Base-by-base conservation (phyloP, 2,329 filamentous ascomycete species). In the Aureobasidium subglaciale region DNA sequence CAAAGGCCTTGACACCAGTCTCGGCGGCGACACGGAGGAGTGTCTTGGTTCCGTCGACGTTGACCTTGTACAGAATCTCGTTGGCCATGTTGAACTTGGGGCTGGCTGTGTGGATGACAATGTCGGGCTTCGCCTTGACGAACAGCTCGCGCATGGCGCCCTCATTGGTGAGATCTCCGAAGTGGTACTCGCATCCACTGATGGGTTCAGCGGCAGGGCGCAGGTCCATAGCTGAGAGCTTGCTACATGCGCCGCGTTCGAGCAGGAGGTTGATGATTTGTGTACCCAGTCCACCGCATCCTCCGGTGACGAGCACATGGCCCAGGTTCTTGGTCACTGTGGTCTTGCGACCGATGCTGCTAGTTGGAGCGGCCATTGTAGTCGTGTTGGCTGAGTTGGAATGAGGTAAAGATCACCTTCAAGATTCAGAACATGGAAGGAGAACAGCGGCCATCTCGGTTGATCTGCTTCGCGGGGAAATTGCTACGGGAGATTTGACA, bases 91-190 rank as follows among this genome's bases (percentile, higher is more conserved):
- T 67, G 63, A 70, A 69, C 58, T 73, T 68, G 10, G 75, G 75
- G 59, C 69, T 75, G 50, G 76, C 77, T 13, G 77, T 78, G 65
- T 78, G 76, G 58, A 79, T 74, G 49, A 79, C 70, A 15, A 73
- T 71, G 48, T 74, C 71, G 13, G 75, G 74, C 59, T 70, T 71
- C 56, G 76, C 61, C 59, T 73, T 66, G 15, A 62, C 57, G 58
- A 79, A 73, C 20, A 79, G 62, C 27, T 63, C 54, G 56, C 69
- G 64, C 63, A 77, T 70, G 24, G 68, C 65, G 3, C 69, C 68
- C 24, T 66, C 63, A 56, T 76, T 70, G 55, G 76, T 78, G 59
- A 80, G 73, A 61, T 79, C 76, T 62, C 70, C 74, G 58, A 74
- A 71, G 60, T 77, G 69, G 65, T 80, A 79, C 20, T 71, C 69